A percentile compares a stretch with the other conserved stretches of the same genome.
Evolutionary conservation across 176 grass and related monocot genomes (phyloP).

Genomic region (Tuctoria greenei): DNA sequence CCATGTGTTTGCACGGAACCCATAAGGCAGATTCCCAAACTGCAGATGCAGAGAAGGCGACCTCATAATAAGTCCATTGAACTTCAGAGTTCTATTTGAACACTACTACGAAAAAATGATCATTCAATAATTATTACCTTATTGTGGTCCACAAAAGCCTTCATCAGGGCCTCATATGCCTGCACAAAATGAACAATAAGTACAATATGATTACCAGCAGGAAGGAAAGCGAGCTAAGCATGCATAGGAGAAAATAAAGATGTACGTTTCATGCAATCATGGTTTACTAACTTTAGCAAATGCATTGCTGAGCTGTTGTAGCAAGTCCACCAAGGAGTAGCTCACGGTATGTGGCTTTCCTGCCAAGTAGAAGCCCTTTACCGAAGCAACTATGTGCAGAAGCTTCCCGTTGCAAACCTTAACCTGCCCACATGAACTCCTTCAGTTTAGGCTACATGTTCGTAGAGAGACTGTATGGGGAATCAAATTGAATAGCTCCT

Average conservation of each 20-base stretch:
- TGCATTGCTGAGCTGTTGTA: slow-evolving; percentile 88
- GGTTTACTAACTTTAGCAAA: slow-evolving; percentile 84
- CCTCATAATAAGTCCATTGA: not conserved
- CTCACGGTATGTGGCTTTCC: slow-evolving; percentile 61
- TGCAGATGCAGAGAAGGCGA: slow-evolving; percentile 39
- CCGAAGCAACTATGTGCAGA: slow-evolving; percentile 66
- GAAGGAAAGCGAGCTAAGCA: not conserved
- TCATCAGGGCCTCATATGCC: slow-evolving; percentile 79
- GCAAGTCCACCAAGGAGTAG: slow-evolving; percentile 75
- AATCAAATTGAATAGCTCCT: not conserved
- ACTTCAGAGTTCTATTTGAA: slow-evolving; percentile 3
- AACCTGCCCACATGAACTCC: slow-evolving; percentile 50
- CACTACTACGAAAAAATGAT: not conserved
- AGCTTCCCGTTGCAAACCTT: slow-evolving; percentile 97
- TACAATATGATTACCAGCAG: not conserved
- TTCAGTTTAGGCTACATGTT: not conserved
- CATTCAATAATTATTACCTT: slow-evolving; percentile 54
- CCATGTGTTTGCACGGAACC: slow-evolving; percentile 99
- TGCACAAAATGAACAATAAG: slow-evolving; percentile 37
- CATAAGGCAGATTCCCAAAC: slow-evolving; percentile 97
- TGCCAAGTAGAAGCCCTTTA: slow-evolving; percentile 78
- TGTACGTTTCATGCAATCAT: not conserved
- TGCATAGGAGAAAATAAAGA: not conserved
- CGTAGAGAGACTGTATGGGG: not conserved
- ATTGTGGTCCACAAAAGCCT: slow-evolving; percentile 91